Base-by-base conservation (phyloP, 371 early-diverging fungal genomes). In the Lichtheimia hyalospora region DNA sequence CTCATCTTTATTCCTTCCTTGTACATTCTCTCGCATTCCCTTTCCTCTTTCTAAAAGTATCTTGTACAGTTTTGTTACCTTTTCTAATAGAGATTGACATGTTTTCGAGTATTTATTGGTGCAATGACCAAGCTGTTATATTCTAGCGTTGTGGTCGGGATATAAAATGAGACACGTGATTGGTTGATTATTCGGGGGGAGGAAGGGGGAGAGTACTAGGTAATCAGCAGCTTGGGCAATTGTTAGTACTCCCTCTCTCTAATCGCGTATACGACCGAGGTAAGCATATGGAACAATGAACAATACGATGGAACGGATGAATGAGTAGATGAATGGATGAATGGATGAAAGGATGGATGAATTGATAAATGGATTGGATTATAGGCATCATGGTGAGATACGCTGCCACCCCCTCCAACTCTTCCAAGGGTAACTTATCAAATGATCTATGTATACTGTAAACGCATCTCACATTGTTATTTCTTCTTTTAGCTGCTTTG, bases 321-420 rank as follows among this genome's bases (percentile, higher is more conserved):
- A 34, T 34, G 24, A 34, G 34, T 27, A 10, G 16, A 52, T 52
- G 34, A 34, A 28, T 8, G 10, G 8, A 34, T 8, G 34, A 8
- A 34, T 34, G 34, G 7, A 34, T 34, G 34, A 24, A 48, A 7
- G 46, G 57, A 65, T 60, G 61, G 61, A 66, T 61, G 62, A 28
- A 65, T 44, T 49, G 61, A 66, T 61, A 57, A 52, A 60, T 57
- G 41, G 52, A 54, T 41, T 39, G 48, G 54, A 40, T 20, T 62
- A 42, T 52, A 56, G 60, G 54, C 50, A 63, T 42, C 61, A 75
- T 75, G 76, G 76, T 72, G 59, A 75, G 69, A 68, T 75, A 75
- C 66, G 72, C 76, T 62, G 70, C 68, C 62, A 68, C 72, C 52
- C 73, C 76, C 34, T 60, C 70, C 57, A 72, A 72, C 62, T 56